Percentiles rank a stretch among this genome's conserved stretches.
phyloP scores from a whole-genome alignment of 225 moss, liverwort and hornwort genomes.

The Neckera pumila region DNA sequence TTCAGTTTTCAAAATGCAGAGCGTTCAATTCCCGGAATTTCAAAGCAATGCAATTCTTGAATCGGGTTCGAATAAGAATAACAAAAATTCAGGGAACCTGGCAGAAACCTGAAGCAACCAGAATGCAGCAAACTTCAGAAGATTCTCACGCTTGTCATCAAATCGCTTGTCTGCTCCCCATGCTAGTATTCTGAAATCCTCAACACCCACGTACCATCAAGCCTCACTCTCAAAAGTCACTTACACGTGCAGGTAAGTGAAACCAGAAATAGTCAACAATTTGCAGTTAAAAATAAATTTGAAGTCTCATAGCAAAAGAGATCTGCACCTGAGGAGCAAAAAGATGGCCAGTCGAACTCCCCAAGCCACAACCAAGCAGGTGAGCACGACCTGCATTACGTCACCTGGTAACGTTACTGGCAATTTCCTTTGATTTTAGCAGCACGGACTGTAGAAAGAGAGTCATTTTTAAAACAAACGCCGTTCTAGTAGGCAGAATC shows the following conservation, averaged over 20 bases:
- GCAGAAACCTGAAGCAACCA: constrained; percentile 66
- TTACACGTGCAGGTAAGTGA: neutral
- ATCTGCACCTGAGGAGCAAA: constrained; percentile 41
- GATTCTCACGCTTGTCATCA: constrained; percentile 71
- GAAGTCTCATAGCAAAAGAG: neutral
- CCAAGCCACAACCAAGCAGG: constrained; percentile 39
- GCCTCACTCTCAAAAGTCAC: neutral
- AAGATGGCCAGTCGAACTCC: constrained; percentile 41
- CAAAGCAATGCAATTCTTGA: neutral
- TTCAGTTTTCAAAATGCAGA: neutral
- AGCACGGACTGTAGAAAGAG: neutral
- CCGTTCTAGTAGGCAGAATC: neutral
- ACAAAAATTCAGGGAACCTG: neutral
- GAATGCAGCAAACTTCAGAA: constrained; percentile 68
- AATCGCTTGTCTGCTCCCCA: constrained; percentile 96
- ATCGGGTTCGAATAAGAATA: neutral
- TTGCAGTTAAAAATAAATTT: neutral
- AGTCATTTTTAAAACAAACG: neutral
- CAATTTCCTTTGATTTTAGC: neutral
- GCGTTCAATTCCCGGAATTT: neutral
- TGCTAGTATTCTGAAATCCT: constrained; percentile 43
- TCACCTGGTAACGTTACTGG: neutral
- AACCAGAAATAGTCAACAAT: neutral
- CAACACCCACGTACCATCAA: neutral
- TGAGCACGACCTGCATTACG: constrained; percentile 37